Evolutionary conservation across 2,329 filamentous ascomycete species (phyloP).

Genomic region (Aspergillus sclerotialis): DNA sequence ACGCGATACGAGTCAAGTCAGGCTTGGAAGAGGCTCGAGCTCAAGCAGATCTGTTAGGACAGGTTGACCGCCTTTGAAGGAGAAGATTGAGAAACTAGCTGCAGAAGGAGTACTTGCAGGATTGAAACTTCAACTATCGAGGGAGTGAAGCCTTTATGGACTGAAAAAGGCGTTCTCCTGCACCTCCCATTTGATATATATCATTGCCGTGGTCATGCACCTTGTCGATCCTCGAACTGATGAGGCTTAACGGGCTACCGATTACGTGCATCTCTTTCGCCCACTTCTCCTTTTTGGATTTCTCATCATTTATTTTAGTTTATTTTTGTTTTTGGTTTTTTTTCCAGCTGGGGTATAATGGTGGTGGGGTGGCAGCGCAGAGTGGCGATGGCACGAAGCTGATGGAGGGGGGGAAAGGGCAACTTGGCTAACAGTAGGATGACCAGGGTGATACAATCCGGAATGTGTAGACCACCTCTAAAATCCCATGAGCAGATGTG

Average conservation of each 20-base stretch:
- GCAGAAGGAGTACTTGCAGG: conserved; percentile 17
- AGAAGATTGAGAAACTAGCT: conserved; percentile 15
- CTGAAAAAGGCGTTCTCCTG: conserved; percentile 25
- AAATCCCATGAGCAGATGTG: conserved; percentile 20
- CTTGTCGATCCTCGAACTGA: conserved; percentile 35
- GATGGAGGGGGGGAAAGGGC: conserved; percentile 4
- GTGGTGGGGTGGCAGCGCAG: background rate
- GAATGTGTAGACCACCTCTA: conserved; percentile 9
- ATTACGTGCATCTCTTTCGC: conserved; percentile 17
- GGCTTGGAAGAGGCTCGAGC: conserved; percentile 6
- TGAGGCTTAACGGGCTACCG: conserved; percentile 27
- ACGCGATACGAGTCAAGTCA: conserved; percentile 1
- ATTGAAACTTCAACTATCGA: conserved; percentile 10
- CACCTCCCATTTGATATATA: conserved; percentile 40
- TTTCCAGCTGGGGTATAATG: background rate
- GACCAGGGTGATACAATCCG: conserved; percentile 19
- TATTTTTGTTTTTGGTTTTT: background rate
- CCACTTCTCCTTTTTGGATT: too few species aligned
- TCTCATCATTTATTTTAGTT: too few species aligned
- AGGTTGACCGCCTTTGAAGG: conserved; percentile 5
- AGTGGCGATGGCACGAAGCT: background rate
- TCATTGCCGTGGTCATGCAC: conserved; percentile 37
- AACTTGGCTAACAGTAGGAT: background rate
- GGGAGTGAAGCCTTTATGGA: conserved; percentile 29
- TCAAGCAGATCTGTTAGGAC: background rate